Evolutionary conservation across 140 eudicot genomes (phyloP).

Genomic region (Senecio squalidus): DNA sequence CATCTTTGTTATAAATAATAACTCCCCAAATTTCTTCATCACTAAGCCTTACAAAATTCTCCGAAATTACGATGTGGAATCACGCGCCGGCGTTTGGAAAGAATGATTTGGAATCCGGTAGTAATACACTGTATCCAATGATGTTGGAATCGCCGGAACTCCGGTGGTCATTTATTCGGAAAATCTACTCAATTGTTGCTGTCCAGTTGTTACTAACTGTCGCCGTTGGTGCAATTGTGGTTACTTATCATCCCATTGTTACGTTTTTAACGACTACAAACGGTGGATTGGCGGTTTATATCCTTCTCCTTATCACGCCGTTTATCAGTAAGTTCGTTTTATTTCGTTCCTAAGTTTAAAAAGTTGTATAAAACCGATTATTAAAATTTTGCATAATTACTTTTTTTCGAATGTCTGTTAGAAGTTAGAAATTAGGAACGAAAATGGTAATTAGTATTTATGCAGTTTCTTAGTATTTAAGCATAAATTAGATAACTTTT

Average conservation of each 20-base stretch:
- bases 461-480: no score
- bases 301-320: conserved; percentile 55
- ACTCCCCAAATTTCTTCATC: neutral
- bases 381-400: no score
- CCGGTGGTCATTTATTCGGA: conserved; percentile 84
- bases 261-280: conserved; percentile 46
- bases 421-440: no score
- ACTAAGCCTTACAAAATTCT: neutral
- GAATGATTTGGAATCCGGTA: conserved; percentile 1
- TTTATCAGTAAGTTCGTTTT: conserved; percentile 47
- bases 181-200: conserved; percentile 54
- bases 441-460: no score
- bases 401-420: no score
- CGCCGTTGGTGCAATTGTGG: conserved; percentile 64
- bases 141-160: conserved; percentile 79
- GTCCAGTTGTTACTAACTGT: conserved; percentile 59
- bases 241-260: conserved; percentile 45
- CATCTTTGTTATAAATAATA: no score
- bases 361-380: no score
- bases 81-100: neutral
- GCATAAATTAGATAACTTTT: no score
- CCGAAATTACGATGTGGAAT: neutral
- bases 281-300: conserved; percentile 50
- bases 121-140: conserved; percentile 31
- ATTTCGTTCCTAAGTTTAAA: no score